Evolutionary conservation across 768 basidiomycete species (phyloP).

Genomic region (Lactarius indigo): DNA sequence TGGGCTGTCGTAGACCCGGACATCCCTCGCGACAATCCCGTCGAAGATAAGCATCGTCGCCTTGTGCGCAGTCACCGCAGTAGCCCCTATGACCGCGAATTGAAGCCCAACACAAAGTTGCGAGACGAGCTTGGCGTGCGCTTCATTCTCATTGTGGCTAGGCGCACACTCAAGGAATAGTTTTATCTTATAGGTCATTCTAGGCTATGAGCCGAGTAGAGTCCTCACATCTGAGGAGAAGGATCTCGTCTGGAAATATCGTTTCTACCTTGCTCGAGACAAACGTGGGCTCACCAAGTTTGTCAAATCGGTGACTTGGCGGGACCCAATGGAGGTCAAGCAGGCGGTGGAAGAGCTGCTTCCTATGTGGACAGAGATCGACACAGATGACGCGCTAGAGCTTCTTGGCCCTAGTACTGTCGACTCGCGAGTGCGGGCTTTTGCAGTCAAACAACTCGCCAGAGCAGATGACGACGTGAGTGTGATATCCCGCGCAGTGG

Average conservation of each 20-base stretch:
- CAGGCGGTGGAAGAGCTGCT: slow-evolving; percentile 95
- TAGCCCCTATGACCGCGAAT: slow-evolving; percentile 89
- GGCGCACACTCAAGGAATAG: not conserved
- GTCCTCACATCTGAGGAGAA: slow-evolving; percentile 87
- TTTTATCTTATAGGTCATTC: slow-evolving; percentile 58
- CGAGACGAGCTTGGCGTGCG: slow-evolving; percentile 88
- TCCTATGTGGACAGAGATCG: slow-evolving; percentile 96
- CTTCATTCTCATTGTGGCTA: slow-evolving; percentile 16
- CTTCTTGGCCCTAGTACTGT: slow-evolving; percentile 86
- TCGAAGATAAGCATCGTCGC: slow-evolving; percentile 94
- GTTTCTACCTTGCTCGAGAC: slow-evolving; percentile 93
- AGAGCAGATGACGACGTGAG: slow-evolving; percentile 92
- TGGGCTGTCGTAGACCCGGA: slow-evolving; percentile 94
- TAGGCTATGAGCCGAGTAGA: slow-evolving; percentile 88
- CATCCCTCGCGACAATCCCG: slow-evolving; percentile 86
- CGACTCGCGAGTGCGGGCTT: slow-evolving; percentile 89
- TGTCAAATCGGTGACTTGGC: slow-evolving; percentile 96
- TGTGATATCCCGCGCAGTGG: slow-evolving; percentile 14
- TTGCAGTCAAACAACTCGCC: slow-evolving; percentile 87
- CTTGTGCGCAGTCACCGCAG: slow-evolving; percentile 93
- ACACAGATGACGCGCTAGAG: slow-evolving; percentile 94
- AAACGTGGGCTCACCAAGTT: slow-evolving; percentile 97
- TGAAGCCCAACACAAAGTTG: slow-evolving; percentile 96
- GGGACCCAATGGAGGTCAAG: slow-evolving; percentile 93
- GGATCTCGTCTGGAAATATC: slow-evolving; percentile 96